Evolutionary conservation across 176 grass and related monocot genomes (phyloP), one percentile per base, ranked within the genome.

Genomic region (Eragrostis curvula): DNA sequence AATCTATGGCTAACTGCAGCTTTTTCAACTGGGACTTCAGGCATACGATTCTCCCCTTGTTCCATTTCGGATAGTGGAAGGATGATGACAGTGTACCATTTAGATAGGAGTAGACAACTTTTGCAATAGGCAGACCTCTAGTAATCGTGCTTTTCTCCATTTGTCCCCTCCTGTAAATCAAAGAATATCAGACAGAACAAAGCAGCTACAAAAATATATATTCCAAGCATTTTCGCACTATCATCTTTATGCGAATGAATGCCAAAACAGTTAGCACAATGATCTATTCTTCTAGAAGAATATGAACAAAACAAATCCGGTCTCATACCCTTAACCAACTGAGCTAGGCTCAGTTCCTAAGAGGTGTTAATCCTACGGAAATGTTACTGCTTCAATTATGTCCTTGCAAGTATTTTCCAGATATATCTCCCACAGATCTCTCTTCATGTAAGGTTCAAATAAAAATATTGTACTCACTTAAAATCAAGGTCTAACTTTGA

Each of bases 21-120:
- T 90, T 95, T 76, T 95, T 96, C 44, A 99, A 68, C 41, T 96
- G 91, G 30, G 93, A 89, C 51, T 88, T 88, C 80, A 93, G 83
- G 45, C 92, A 95, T 65, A 93, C 87, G 62, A 99, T 89, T 42
- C 96, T 84, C 8, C 96, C 93, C 79, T 91, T 95, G 39, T 95
- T 99, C 96, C 96, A 99, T 82, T 92, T 86, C 14, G 96, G 88
- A 60, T 91, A 93, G 82, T 98, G 89, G 70, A 98, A 95, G 21
- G 93, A 93, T 36, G 93, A 74, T 66, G 85, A 88, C 45, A 99
- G 75, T 15, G 70, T 86, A 72, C 93, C 93, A 14, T 86, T 95
- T 39, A 99, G 82, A 57, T 89, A 99, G 17, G 93, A 91, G 69
- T 91, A 91, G 21, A 95, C 87, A 9, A 88, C 85, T 86, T 91